Percentiles rank a stretch among this genome's conserved stretches.
phyloP scores from a whole-genome alignment of 2,329 filamentous ascomycete species.

The Calonectria multiphialidica region DNA sequence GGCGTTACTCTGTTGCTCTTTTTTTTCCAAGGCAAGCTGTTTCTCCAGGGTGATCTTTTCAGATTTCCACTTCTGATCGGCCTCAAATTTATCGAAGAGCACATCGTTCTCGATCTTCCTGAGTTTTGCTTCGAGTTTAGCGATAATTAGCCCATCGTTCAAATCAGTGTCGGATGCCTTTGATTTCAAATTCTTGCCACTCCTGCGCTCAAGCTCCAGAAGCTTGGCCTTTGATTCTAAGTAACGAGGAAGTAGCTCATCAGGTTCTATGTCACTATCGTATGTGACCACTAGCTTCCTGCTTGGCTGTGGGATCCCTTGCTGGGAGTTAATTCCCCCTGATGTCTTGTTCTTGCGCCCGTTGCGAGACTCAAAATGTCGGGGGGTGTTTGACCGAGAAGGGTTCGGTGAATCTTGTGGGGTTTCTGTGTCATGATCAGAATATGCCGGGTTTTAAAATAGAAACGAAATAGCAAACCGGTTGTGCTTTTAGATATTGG shows the following conservation, averaged over 20 bases:
- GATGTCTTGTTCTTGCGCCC: slow-evolving; percentile 51
- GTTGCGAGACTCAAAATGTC: slow-evolving; percentile 45
- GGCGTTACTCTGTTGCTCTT: slow-evolving; percentile 43
- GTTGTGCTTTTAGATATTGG: slow-evolving; percentile 52
- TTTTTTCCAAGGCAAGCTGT: slow-evolving; percentile 66
- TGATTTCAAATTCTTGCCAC: slow-evolving; percentile 30
- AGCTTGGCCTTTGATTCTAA: slow-evolving; percentile 78
- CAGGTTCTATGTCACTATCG: slow-evolving; percentile 80
- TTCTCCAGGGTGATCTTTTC: slow-evolving; percentile 71
- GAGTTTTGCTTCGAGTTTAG: slow-evolving; percentile 80
- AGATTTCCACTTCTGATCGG: slow-evolving; percentile 74
- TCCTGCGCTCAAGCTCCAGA: slow-evolving; percentile 68
- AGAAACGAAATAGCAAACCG: slow-evolving; percentile 28
- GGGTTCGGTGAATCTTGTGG: slow-evolving; percentile 62
- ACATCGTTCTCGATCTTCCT: slow-evolving; percentile 82
- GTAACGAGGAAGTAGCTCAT: slow-evolving; percentile 81
- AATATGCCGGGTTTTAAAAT: not conserved
- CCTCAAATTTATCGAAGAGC: slow-evolving; percentile 76
- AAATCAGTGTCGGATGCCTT: slow-evolving; percentile 29
- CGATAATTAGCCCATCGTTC: slow-evolving; percentile 61
- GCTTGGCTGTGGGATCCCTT: slow-evolving; percentile 43
- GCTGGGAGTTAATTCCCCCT: slow-evolving; percentile 37
- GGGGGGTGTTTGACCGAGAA: slow-evolving; percentile 64
- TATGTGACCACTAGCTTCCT: slow-evolving; percentile 64
- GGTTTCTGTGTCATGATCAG: slow-evolving; percentile 53